phyloP scores from a whole-genome alignment of 441 rosid genomes.

The Adansonia gregorii region DNA sequence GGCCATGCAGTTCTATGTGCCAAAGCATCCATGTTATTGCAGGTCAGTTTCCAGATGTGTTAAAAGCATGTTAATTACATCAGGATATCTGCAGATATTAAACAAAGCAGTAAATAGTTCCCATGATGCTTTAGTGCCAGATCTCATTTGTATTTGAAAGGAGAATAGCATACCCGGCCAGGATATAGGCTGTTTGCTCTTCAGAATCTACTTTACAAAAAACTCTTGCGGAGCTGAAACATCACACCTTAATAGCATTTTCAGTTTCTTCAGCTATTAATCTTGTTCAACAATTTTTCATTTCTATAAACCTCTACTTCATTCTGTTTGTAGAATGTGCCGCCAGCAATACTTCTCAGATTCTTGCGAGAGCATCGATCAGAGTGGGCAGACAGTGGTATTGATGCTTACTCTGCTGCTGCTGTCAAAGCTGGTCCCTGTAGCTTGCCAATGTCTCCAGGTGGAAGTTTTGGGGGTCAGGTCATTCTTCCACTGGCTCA shows the following conservation, averaged over 20 bases:
- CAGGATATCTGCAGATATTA: not conserved
- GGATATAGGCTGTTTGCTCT: too few species aligned
- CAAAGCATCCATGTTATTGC: conserved; percentile 74
- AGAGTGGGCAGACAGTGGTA: conserved; percentile 76
- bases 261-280: too few species aligned
- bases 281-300: too few species aligned
- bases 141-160: too few species aligned
- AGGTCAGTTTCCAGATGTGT: conserved; percentile 37
- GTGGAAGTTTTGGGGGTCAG: conserved; percentile 67
- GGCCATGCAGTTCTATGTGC: conserved; percentile 63
- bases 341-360: conserved; percentile 62
- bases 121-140: too few species aligned
- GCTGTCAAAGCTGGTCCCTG: conserved; percentile 65
- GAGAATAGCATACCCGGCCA: too few species aligned
- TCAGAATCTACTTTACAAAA: too few species aligned
- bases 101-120: not conserved
- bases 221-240: too few species aligned
- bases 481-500: conserved; percentile 76
- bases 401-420: conserved; percentile 63
- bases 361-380: conserved; percentile 73
- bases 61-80: not conserved
- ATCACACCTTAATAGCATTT: too few species aligned
- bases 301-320: not conserved
- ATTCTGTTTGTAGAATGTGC: conserved; percentile 52
- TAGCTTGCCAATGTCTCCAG: conserved; percentile 52